Percentiles rank a stretch among this genome's conserved stretches.
phyloP scores from a whole-genome alignment of 176 grass and related monocot species.

The Metroxylon sagu region DNA sequence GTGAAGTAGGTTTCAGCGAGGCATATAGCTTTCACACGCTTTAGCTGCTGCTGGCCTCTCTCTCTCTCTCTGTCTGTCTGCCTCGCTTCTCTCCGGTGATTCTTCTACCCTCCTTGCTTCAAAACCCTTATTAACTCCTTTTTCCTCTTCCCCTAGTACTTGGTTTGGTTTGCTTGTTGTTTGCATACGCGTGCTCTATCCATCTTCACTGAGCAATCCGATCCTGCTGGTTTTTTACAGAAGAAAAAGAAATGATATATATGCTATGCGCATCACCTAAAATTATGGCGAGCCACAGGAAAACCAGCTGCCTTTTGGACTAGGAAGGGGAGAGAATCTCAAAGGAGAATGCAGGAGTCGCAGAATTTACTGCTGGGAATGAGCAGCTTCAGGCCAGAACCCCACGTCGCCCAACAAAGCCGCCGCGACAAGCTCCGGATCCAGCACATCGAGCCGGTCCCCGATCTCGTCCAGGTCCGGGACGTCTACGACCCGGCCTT shows the following conservation, averaged over 20 bases:
- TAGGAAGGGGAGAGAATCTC: background rate
- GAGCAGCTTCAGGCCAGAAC: conserved; percentile 2
- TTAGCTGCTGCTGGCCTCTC: conserved; percentile 14
- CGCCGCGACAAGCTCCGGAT: conserved; percentile 49
- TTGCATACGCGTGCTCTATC: no score
- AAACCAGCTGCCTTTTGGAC: no score
- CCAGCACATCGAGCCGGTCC: conserved; percentile 1
- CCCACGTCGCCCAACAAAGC: conserved; percentile 45
- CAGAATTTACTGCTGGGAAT: conserved; percentile 1
- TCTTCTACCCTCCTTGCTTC: background rate
- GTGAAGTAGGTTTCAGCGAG: conserved; percentile 16
- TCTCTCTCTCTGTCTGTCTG: background rate
- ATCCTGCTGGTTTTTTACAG: no score
- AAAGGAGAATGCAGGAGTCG: no score
- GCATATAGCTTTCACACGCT: conserved; percentile 12
- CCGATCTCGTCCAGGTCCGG: no score
- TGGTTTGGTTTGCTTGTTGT: no score
- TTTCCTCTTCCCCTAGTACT: no score
- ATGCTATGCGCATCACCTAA: background rate
- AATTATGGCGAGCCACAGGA: no score
- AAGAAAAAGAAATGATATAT: background rate
- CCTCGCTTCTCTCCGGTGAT: background rate
- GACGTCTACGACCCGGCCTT: no score
- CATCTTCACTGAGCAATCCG: no score
- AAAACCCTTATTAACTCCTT: background rate